Evolutionary conservation across 2,329 filamentous ascomycete genomes (phyloP).

Genomic region (Aureobasidium sp.): DNA sequence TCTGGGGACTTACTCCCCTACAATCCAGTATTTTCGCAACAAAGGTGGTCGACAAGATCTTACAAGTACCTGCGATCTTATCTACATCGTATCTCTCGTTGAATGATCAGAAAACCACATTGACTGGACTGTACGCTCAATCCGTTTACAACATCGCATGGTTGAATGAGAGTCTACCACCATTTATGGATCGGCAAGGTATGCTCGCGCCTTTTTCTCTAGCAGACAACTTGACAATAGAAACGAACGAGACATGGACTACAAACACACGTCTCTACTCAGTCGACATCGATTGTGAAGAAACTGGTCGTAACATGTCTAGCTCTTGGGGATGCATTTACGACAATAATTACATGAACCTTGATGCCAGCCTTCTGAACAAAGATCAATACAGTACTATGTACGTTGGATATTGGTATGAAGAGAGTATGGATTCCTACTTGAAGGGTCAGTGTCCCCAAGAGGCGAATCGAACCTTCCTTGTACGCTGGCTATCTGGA

Average conservation of each 20-base stretch:
- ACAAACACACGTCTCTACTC: constrained; percentile 24
- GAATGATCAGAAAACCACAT: constrained; percentile 19
- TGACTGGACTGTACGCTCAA: constrained; percentile 34
- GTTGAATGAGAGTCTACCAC: constrained; percentile 36
- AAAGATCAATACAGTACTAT: neutral
- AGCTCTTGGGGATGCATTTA: neutral
- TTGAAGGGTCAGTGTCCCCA: neutral
- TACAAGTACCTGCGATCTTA: constrained; percentile 8
- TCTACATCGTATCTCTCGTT: constrained; percentile 23
- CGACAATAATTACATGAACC: neutral
- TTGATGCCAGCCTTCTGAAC: neutral
- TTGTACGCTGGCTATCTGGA: neutral
- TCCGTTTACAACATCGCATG: constrained; percentile 38
- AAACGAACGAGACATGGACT: constrained; percentile 16
- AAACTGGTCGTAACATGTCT: neutral
- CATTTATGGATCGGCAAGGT: constrained; percentile 37
- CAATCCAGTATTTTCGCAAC: constrained; percentile 48
- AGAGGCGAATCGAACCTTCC: constrained; percentile 11
- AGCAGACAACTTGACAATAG: neutral
- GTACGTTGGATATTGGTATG: constrained; percentile 7
- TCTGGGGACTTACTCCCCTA: constrained; percentile 47
- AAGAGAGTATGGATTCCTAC: constrained; percentile 3
- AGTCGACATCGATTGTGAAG: constrained; percentile 20
- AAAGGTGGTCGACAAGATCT: constrained; percentile 19
- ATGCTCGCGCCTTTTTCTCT: constrained; percentile 36